Percentiles rank a stretch among this genome's conserved stretches.
Conservation (phyloP, 495 filamentous ascomycete genomes). For the Aspergillus homomorphus region DNA sequence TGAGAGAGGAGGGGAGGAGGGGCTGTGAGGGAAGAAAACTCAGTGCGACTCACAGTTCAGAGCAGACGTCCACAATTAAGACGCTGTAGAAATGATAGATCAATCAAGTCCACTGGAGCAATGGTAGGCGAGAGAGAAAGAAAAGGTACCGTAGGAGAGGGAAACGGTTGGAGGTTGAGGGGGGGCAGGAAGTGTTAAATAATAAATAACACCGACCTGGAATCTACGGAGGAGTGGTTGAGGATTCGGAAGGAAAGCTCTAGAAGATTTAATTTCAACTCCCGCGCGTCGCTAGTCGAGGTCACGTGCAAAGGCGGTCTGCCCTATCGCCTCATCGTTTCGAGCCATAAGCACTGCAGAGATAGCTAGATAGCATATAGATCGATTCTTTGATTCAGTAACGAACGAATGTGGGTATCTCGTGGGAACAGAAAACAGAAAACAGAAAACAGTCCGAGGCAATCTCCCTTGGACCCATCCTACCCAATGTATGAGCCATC, state of each 20-base stretch:
- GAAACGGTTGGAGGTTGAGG: slow-evolving; percentile 1
- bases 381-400: slow-evolving; percentile 8
- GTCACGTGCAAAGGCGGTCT: not conserved
- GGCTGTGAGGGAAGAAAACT: slow-evolving; percentile 13
- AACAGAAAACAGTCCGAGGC: slow-evolving; percentile 10
- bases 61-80: slow-evolving; percentile 7
- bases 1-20: slow-evolving; percentile 5
- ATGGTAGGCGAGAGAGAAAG: slow-evolving; percentile 5
- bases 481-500: not conserved
- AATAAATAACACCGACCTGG: not conserved
- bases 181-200: slow-evolving; percentile 6
- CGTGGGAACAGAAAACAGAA: slow-evolving; percentile 2
- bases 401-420: slow-evolving; percentile 28
- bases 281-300: not conserved
- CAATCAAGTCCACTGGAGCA: slow-evolving; percentile 19
- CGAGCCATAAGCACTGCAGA: too few species aligned
- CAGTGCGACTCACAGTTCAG: slow-evolving; percentile 22
- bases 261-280: slow-evolving; percentile 32
- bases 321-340: not conserved
- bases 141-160: slow-evolving; percentile 15
- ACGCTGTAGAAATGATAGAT: slow-evolving; percentile 25
- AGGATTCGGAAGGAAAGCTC: slow-evolving; percentile 41
- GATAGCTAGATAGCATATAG: too few species aligned
- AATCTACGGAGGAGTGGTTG: slow-evolving; percentile 4
- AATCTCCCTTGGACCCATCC: not conserved